phyloP scores from a whole-genome alignment of 2,329 filamentous ascomycete genomes.

The Ramularia endophylla region DNA sequence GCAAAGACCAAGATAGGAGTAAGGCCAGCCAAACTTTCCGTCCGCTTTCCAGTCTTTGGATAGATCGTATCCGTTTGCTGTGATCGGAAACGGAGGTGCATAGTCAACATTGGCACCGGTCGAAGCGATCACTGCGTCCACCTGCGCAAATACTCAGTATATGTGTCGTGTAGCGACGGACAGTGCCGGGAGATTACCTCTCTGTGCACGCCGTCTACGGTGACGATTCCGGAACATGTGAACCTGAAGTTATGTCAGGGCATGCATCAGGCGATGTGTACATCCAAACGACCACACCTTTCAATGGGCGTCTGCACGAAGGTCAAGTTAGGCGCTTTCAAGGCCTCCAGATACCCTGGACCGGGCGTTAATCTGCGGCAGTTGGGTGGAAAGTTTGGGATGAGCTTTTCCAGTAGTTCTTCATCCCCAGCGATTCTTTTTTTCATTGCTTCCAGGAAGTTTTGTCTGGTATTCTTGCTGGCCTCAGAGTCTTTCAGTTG shows the following conservation, averaged over 20 bases:
- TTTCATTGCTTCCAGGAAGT: slow-evolving; percentile 37
- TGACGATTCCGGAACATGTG: slow-evolving; percentile 36
- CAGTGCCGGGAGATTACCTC: too few species aligned
- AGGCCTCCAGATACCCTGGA: slow-evolving; percentile 48
- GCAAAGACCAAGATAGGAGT: slow-evolving; percentile 23
- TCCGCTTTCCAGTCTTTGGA: slow-evolving; percentile 27
- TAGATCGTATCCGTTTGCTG: slow-evolving; percentile 21
- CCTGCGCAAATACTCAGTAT: slow-evolving; percentile 12
- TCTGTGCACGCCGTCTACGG: slow-evolving; percentile 31
- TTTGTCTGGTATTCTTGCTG: slow-evolving; percentile 29
- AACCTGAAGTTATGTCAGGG: slow-evolving; percentile 22
- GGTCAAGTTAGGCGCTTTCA: slow-evolving; percentile 42
- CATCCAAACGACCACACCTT: slow-evolving; percentile 6
- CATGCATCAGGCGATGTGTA: background rate
- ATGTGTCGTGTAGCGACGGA: background rate
- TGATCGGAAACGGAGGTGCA: slow-evolving; percentile 29
- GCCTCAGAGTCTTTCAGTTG: slow-evolving; percentile 35
- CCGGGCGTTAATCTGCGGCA: slow-evolving; percentile 41
- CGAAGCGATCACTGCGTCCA: slow-evolving; percentile 42
- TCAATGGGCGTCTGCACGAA: slow-evolving; percentile 38
- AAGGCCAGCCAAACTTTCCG: slow-evolving; percentile 30
- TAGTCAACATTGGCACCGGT: slow-evolving; percentile 35
- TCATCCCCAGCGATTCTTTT: slow-evolving; percentile 30
- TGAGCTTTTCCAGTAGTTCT: slow-evolving; percentile 33
- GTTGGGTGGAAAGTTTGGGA: slow-evolving; percentile 6